Percentiles rank a stretch among this genome's conserved stretches.
These are phyloP conservation scores for Rhynchosporium graminicola DNA, from an alignment of 2,329 filamentous ascomycete species.

Conservation along the genomic window DNA sequence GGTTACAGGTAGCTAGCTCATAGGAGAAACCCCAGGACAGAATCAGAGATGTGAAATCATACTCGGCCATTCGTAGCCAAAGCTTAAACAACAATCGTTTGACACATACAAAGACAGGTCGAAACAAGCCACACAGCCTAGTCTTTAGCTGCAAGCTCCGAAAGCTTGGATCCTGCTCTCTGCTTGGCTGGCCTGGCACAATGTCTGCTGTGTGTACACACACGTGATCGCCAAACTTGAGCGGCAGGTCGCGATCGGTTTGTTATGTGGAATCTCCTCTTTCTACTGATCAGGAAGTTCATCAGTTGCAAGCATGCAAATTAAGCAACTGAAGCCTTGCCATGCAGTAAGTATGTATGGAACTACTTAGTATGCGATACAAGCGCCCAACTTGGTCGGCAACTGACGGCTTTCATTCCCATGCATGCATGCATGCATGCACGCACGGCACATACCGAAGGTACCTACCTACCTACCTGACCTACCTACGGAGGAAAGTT, in stretches of 20 bases:
- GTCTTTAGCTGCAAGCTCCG: background rate
- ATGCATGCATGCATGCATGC: too few relatives aligned
- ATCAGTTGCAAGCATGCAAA: too few relatives aligned
- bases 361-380: background rate
- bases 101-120: background rate
- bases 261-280: background rate
- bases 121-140: background rate
- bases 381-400: background rate
- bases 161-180: background rate
- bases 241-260: background rate
- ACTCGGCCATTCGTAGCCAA: background rate
- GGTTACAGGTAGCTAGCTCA: too few relatives aligned
- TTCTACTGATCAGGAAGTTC: background rate
- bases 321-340: background rate
- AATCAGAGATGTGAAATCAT: background rate
- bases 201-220: too few relatives aligned
- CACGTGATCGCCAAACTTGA: constrained; percentile 8
- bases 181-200: background rate
- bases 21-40: too few relatives aligned
- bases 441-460: background rate
- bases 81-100: background rate
- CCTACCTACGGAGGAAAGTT: background rate
- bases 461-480: too few relatives aligned
- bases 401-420: background rate
- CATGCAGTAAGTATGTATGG: background rate